Conservation (phyloP, 2,329 filamentous ascomycete species). For the Alternaria incomplexa region DNA sequence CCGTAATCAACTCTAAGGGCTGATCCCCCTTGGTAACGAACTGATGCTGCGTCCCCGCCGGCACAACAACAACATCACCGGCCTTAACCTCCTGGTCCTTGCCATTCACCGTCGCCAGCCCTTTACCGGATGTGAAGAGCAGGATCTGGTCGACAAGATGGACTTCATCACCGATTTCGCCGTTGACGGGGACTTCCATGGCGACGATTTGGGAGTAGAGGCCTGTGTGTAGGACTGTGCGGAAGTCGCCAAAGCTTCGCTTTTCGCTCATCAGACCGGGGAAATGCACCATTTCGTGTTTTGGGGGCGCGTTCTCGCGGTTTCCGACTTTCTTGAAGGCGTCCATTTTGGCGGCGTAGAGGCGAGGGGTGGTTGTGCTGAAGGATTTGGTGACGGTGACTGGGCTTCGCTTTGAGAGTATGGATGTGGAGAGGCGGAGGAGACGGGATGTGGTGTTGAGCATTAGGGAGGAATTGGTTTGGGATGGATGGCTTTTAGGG, state of each 20-base stretch:
- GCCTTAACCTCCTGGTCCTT: slow-evolving; percentile 64
- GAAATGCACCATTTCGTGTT: slow-evolving; percentile 66
- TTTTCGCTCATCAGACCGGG: slow-evolving; percentile 61
- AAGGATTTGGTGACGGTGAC: slow-evolving; percentile 2
- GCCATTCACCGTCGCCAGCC: slow-evolving; percentile 64
- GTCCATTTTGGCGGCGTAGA: slow-evolving; percentile 20
- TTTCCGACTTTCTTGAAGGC: slow-evolving; percentile 37
- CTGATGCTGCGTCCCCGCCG: slow-evolving; percentile 70
- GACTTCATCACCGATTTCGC: slow-evolving; percentile 70
- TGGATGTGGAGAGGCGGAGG: slow-evolving; percentile 6
- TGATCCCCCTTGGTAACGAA: slow-evolving; percentile 67
- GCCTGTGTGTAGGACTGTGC: slow-evolving; percentile 67
- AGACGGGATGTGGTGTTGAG: slow-evolving; percentile 29
- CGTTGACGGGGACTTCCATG: slow-evolving; percentile 68
- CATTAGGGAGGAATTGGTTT: slow-evolving; percentile 20
- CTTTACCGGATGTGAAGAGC: slow-evolving; percentile 66
- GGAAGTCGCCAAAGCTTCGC: slow-evolving; percentile 64
- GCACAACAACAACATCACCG: slow-evolving; percentile 66
- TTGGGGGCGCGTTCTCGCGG: slow-evolving; percentile 33
- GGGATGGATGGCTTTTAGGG: not conserved
- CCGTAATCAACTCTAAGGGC: slow-evolving; percentile 66
- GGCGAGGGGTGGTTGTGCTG: not conserved
- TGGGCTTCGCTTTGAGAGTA: not conserved
- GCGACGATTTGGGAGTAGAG: slow-evolving; percentile 67
- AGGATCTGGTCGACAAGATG: slow-evolving; percentile 70